These are phyloP conservation scores for Mucor ambiguus DNA, from an alignment of 371 early-diverging fungal species.

Conservation along the genomic window DNA sequence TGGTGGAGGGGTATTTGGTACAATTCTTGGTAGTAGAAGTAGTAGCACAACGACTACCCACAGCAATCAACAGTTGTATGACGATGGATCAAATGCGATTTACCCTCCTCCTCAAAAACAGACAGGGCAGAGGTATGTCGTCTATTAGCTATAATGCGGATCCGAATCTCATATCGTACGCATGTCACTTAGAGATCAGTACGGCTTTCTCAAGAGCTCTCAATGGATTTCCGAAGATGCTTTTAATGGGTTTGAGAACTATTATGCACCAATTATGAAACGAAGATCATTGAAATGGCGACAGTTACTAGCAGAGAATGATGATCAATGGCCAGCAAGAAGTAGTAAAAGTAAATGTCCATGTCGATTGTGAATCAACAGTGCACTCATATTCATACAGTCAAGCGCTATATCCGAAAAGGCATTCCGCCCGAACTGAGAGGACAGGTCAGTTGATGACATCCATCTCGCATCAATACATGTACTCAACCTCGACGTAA, in stretches of 20 bases:
- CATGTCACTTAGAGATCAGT: constrained; percentile 55
- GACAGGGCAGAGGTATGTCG: constrained; percentile 19
- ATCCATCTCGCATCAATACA: neutral
- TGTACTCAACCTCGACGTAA: neutral
- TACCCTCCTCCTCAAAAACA: constrained; percentile 32
- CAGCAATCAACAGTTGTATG: constrained; percentile 22
- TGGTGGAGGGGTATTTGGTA: constrained; percentile 8
- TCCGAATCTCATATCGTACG: neutral
- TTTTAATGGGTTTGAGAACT: constrained; percentile 56
- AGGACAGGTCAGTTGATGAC: constrained; percentile 55
- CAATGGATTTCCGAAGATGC: constrained; percentile 64
- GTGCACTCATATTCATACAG: constrained; percentile 28
- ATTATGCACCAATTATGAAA: constrained; percentile 63
- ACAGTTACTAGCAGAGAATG: constrained; percentile 55
- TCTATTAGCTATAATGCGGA: neutral
- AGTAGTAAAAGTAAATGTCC: constrained; percentile 58
- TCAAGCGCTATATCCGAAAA: constrained; percentile 82
- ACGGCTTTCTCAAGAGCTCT: constrained; percentile 66
- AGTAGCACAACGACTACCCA: constrained; percentile 12
- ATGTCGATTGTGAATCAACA: neutral
- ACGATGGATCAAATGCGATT: constrained; percentile 23
- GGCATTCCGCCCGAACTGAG: constrained; percentile 83
- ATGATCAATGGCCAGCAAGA: constrained; percentile 57
- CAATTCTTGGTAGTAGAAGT: constrained; percentile 6
- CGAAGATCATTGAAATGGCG: constrained; percentile 66